Conservation (phyloP, 371 early-diverging fungal species). For the Umbelopsis sp. region DNA sequence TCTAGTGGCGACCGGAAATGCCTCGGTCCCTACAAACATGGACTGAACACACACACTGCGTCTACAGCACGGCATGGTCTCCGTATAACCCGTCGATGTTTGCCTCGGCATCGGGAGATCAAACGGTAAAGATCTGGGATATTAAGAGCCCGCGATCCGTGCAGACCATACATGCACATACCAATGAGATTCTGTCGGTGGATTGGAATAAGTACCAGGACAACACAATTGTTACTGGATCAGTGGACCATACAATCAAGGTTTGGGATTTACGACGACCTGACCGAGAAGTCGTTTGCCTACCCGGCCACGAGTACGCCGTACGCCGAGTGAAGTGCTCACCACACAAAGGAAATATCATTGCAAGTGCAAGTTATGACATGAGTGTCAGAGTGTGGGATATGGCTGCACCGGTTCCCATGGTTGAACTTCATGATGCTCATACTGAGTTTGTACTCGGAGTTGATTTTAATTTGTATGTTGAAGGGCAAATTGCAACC, state of each 20-base stretch:
- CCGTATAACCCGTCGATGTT: slow-evolving; percentile 80
- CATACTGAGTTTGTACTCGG: slow-evolving; percentile 97
- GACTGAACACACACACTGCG: slow-evolving; percentile 85
- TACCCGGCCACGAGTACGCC: slow-evolving; percentile 90
- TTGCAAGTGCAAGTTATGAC: slow-evolving; percentile 88
- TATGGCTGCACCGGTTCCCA: slow-evolving; percentile 51
- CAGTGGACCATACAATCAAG: slow-evolving; percentile 85
- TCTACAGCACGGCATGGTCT: slow-evolving; percentile 88
- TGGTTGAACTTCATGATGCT: slow-evolving; percentile 70
- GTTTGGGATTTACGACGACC: slow-evolving; percentile 90
- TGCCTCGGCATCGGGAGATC: slow-evolving; percentile 89
- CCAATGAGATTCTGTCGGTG: slow-evolving; percentile 82
- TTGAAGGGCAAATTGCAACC: slow-evolving; percentile 84
- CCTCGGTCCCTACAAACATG: slow-evolving; percentile 83
- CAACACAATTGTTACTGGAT: slow-evolving; percentile 79
- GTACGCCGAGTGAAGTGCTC: slow-evolving; percentile 89
- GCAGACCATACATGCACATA: slow-evolving; percentile 84
- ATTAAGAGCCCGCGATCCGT: slow-evolving; percentile 66
- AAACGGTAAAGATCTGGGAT: slow-evolving; percentile 91
- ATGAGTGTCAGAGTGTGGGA: slow-evolving; percentile 96
- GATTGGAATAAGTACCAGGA: slow-evolving; percentile 97
- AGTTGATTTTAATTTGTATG: slow-evolving; percentile 86
- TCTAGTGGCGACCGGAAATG: slow-evolving; percentile 85
- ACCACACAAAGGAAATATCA: slow-evolving; percentile 80
- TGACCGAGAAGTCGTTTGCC: slow-evolving; percentile 64